phyloP scores from a whole-genome alignment of 257 asterid genomes.

The Pogostemon cablin region DNA sequence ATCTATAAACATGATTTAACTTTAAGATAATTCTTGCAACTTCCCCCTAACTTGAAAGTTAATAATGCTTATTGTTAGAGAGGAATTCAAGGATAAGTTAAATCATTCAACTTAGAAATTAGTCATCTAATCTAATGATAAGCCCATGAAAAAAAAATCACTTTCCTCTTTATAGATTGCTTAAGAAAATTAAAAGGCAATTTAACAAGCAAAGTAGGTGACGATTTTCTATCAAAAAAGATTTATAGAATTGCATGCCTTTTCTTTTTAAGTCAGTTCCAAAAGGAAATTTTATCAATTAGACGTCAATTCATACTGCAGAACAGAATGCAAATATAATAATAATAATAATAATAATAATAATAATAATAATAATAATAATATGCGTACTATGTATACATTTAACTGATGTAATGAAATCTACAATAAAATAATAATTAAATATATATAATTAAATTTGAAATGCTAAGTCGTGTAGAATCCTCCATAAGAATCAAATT shows the following conservation, averaged over 20 bases:
- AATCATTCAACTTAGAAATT: background rate
- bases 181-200: background rate
- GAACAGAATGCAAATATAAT: too few relatives aligned
- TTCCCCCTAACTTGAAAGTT: background rate
- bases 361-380: too few relatives aligned
- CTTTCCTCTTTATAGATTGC: background rate
- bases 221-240: background rate
- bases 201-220: conserved; percentile 5
- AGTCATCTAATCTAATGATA: background rate
- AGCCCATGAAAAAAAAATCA: background rate
- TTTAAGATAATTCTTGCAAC: background rate
- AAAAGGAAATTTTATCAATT: too few relatives aligned
- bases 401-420: too few relatives aligned
- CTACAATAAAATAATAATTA: too few relatives aligned
- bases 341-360: too few relatives aligned
- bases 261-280: too few relatives aligned
- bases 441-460: too few relatives aligned
- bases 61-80: background rate
- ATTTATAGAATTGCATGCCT: background rate
- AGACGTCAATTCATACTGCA: too few relatives aligned
- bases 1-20: background rate
- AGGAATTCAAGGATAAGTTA: background rate
- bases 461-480: too few relatives aligned
- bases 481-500: too few relatives aligned
- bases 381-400: too few relatives aligned